Percentiles rank a stretch among this genome's conserved stretches.
phyloP scores from a whole-genome alignment of 192 early-diverging fungal genomes.

The Linnemannia hyalina region DNA sequence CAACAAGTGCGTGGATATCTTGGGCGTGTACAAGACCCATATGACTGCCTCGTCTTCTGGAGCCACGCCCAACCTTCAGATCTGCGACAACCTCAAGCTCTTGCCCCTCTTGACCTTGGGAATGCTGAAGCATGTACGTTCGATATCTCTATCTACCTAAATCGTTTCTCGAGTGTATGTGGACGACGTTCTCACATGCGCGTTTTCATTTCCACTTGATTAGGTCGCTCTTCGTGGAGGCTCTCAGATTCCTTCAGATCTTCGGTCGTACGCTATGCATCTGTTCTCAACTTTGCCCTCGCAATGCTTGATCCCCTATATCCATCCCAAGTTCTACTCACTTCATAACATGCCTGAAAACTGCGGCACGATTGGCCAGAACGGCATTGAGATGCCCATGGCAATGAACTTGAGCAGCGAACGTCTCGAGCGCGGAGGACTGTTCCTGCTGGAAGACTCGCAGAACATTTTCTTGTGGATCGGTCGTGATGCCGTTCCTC shows the following conservation, averaged over 20 bases:
- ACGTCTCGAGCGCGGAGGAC: constrained; percentile 83
- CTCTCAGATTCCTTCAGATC: constrained; percentile 77
- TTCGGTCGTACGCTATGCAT: constrained; percentile 82
- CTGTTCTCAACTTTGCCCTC: constrained; percentile 81
- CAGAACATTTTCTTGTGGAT: constrained; percentile 89
- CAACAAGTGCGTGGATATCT: constrained; percentile 86
- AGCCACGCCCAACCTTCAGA: constrained; percentile 81
- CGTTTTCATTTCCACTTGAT: background rate
- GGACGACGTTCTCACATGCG: background rate
- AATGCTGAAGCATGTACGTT: constrained; percentile 84
- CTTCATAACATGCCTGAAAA: constrained; percentile 80
- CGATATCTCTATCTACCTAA: background rate
- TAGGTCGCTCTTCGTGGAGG: constrained; percentile 69
- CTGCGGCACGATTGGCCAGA: constrained; percentile 63
- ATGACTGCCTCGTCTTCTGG: constrained; percentile 77
- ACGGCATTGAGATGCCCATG: constrained; percentile 79
- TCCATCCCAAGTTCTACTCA: constrained; percentile 84
- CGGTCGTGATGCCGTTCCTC: constrained; percentile 77
- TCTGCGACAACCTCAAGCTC: constrained; percentile 87
- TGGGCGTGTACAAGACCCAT: constrained; percentile 88
- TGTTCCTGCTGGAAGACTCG: constrained; percentile 87
- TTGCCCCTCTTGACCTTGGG: constrained; percentile 85
- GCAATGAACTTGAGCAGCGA: constrained; percentile 84
- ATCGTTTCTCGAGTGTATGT: background rate
- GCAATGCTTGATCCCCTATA: constrained; percentile 76